Percentiles rank a stretch among this genome's conserved stretches.
phyloP scores from a whole-genome alignment of 768 basidiomycete genomes.

The Termitomyces sp. region DNA sequence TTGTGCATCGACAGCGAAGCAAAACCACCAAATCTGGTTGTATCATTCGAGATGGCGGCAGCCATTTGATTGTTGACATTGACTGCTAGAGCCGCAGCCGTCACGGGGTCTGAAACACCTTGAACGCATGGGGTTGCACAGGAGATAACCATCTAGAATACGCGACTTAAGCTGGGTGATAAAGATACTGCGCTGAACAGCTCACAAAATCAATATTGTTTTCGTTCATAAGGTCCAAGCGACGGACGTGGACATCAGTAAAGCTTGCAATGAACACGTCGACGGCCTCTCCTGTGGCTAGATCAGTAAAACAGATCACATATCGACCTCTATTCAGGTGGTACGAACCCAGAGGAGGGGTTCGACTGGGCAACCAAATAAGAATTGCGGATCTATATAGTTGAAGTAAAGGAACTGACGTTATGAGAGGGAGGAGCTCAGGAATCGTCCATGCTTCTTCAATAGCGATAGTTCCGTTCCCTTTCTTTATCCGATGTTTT shows the following conservation, averaged over 20 bases:
- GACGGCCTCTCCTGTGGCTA: conserved; percentile 24
- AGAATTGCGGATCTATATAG: not conserved
- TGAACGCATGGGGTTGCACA: conserved; percentile 36
- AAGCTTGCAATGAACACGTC: conserved; percentile 29
- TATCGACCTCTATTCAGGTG: not conserved
- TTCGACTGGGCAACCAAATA: conserved; percentile 1
- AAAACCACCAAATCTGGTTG: conserved; percentile 37
- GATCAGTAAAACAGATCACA: not conserved
- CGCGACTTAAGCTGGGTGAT: not conserved
- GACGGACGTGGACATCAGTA: conserved; percentile 36
- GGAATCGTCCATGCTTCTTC: conserved; percentile 39
- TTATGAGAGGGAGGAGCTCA: conserved; percentile 23
- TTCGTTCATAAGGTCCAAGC: conserved; percentile 31
- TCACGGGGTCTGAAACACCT: conserved; percentile 30
- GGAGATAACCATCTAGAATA: conserved; percentile 34
- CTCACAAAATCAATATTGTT: conserved; percentile 35
- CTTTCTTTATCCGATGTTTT: conserved; percentile 23
- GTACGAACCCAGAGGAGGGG: conserved; percentile 20
- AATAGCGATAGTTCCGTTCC: conserved; percentile 33
- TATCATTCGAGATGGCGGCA: conserved; percentile 33
- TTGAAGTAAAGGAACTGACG: conserved; percentile 14
- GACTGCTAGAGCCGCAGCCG: conserved; percentile 30
- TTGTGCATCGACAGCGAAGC: conserved; percentile 43
- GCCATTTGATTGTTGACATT: conserved; percentile 34
- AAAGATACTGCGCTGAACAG: not conserved